Evolutionary conservation across 2,329 filamentous ascomycete species (phyloP).

Genomic region (Phaeoacremonium minimum): DNA sequence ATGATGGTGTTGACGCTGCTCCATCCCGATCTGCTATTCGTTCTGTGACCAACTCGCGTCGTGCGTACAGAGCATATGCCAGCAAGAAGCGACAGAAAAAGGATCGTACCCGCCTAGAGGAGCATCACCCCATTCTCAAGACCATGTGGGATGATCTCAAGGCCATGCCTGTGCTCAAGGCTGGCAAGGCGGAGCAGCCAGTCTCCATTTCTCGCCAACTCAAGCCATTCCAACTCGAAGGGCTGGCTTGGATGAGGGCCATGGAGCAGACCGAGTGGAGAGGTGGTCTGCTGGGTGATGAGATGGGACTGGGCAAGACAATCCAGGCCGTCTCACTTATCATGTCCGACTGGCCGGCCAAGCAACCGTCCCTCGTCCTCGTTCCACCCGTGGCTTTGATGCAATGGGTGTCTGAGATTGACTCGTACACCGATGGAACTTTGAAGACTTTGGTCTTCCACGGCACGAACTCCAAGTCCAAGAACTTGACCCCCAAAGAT

Average conservation of each 20-base stretch:
- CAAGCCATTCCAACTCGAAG: conserved; percentile 92
- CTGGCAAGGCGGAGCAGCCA: conserved; percentile 65
- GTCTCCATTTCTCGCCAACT: conserved; percentile 73
- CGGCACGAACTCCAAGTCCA: conserved; percentile 78
- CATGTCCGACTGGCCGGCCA: conserved; percentile 93
- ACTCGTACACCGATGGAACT: conserved; percentile 77
- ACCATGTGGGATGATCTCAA: conserved; percentile 83
- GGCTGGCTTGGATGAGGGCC: conserved; percentile 87
- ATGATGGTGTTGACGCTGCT: conserved; percentile 17
- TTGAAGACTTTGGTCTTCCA: conserved; percentile 91
- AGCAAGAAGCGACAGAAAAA: conserved; percentile 23
- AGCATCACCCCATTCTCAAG: conserved; percentile 70
- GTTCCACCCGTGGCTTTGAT: conserved; percentile 91
- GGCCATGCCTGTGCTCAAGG: conserved; percentile 61
- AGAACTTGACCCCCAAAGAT: conserved; percentile 69
- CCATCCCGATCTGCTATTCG: too few relatives aligned
- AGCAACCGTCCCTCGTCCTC: conserved; percentile 77
- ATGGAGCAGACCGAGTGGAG: conserved; percentile 85
- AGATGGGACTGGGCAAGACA: conserved; percentile 99
- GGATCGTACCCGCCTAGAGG: conserved; percentile 66
- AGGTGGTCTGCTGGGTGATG: conserved; percentile 88
- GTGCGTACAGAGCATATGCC: conserved; percentile 22
- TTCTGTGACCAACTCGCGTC: conserved; percentile 19
- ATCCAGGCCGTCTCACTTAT: conserved; percentile 97
- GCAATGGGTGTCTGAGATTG: conserved; percentile 87